Evolutionary conservation across 2,329 filamentous ascomycete genomes (phyloP), one percentile per base, ranked within the genome.

Genomic region (Xylariaceae sp.): DNA sequence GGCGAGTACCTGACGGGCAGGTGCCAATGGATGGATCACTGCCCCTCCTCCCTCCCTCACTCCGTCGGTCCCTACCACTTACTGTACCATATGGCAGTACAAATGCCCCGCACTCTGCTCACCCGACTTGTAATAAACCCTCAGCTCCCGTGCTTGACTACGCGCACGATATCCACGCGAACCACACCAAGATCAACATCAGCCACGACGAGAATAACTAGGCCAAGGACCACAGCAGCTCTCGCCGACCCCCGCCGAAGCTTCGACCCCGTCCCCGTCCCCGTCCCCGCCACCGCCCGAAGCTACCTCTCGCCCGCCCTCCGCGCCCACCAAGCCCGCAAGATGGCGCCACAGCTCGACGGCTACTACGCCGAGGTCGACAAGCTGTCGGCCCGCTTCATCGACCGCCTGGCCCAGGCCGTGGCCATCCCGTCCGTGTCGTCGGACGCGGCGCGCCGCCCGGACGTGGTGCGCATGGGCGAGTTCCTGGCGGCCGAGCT

Each of bases 391-490:
- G 75, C 80, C 47, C 70, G 77, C 56, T 95, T 94, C 66, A 93
- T 94, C 61, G 83, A 93, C 51, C 82, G 90, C 50, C 77, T 98
- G 40, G 76, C 85, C 55, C 79, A 89, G 63, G 92, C 92, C 35
- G 92, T 98, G 39, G 90, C 89, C 33, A 98, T 98, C 52, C 92
- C 92, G 14, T 98, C 92, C 43, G 39, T 98, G 58, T 96, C 90
- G 21, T 85, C 90, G 30, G 89, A 95, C 43, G 87, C 92, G 55
- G 81, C 83, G 49, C 81, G 86, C 55, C 80, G 92, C 39, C 80
- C 80, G 35, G 89, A 98, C 72, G 92, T 98, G 43, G 78, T 98
- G 55, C 86, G 82, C 68, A 98, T 98, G 92, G 92, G 86, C 51
- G 73, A 94, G 53, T 98, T 82, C 60, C 82, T 98, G 43, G 86